A percentile compares a stretch with the other conserved stretches of the same genome.
Conservation (phyloP, 371 early-diverging fungal genomes). For the Lichtheimia hyalospora region DNA sequence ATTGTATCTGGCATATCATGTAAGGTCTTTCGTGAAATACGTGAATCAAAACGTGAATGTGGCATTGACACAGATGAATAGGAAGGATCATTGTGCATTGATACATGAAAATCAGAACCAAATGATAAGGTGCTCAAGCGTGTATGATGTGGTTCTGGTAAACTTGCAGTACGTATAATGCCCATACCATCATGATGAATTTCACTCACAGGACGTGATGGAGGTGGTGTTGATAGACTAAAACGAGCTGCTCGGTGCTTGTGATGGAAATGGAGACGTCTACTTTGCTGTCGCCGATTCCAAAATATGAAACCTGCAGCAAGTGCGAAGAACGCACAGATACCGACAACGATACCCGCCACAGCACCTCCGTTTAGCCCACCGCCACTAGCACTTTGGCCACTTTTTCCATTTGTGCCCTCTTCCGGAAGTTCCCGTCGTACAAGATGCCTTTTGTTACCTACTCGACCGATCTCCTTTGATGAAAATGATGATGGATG, state of each 20-base stretch:
- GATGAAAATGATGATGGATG: no score
- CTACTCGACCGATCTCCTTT: no score
- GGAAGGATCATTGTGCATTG: slow-evolving; percentile 2
- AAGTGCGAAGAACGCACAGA: slow-evolving; percentile 22
- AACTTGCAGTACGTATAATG: slow-evolving; percentile 5
- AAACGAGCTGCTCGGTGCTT: slow-evolving; percentile 23
- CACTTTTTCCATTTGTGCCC: no score
- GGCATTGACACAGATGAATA: slow-evolving; percentile 1
- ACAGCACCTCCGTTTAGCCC: slow-evolving; percentile 31
- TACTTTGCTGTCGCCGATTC: slow-evolving; percentile 11
- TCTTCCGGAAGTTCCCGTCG: no score
- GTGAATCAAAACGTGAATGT: slow-evolving; percentile 4
- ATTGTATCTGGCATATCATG: background rate
- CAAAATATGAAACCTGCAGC: slow-evolving; percentile 29
- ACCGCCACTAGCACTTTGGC: background rate
- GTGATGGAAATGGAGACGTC: slow-evolving; percentile 3
- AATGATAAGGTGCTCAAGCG: slow-evolving; percentile 19
- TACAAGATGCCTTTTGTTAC: no score
- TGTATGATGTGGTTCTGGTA: slow-evolving; percentile 1
- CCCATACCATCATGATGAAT: background rate
- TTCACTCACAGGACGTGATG: slow-evolving; percentile 8
- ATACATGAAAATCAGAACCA: slow-evolving; percentile 22
- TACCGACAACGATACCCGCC: slow-evolving; percentile 39
- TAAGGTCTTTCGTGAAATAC: background rate
- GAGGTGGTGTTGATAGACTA: slow-evolving; percentile 25